Evolutionary conservation across 108 stramenopile genomes (phyloP), one percentile per base, ranked within the genome.

Genomic region (Phaeodactylum tricornutum): DNA sequence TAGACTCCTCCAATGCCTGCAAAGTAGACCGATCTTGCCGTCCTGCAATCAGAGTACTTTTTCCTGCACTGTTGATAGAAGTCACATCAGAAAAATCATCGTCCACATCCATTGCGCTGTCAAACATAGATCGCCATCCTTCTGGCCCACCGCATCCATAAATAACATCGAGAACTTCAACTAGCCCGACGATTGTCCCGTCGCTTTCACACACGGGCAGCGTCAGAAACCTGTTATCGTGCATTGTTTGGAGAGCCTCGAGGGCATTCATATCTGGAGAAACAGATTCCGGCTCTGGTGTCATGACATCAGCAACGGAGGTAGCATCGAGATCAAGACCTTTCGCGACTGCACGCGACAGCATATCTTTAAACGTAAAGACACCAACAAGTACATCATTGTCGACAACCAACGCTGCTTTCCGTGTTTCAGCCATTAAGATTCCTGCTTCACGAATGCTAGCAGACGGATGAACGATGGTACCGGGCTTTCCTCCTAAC

Each of bases 141-240:
- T 81, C 84, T 1, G 67, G 72, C 12, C 84, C 84, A 27, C 84
- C 84, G 33, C 71, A 78, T 8, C 72, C 83, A 58, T 81, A 75
- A 33, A 96, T 76, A 39, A 93, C 71, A 58, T 94, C 93, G 91
- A 96, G 92, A 37, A 96, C 96, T 60, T 93, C 93, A 14, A 96
- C 93, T 5, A 95, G 38, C 9, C 96, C 96, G 43, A 94, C 61
- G 32, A 96, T 91, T 28, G 33, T 54, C 2, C 95, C 93, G 33
- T 80, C 55, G 6, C 44, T 48, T 46, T 92, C 88, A 37, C 76
- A 77, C 11, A 96, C 92, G 23, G 95, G 95, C 27, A 96, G 57
- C 8, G 89, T 91, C 55, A 94, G 65, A 61, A 93, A 94, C 46
- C 83, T 81, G 62, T 89, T 76, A 36, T 96, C 95, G 43, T 88